Conservation (phyloP, 306 rosid species). For the Cicer chorassanicum region DNA sequence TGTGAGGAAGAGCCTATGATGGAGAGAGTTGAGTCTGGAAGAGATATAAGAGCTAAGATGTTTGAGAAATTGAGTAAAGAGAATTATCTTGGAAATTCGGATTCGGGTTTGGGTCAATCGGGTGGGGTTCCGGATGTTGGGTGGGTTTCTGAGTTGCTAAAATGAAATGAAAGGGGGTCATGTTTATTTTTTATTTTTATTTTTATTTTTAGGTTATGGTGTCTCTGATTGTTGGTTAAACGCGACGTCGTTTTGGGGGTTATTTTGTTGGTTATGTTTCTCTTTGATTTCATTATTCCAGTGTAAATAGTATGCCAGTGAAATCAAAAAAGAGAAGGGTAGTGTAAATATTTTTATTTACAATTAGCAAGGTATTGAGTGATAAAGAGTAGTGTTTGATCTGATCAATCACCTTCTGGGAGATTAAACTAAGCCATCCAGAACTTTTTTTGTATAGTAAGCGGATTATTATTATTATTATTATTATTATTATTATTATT, state of each 20-base stretch:
- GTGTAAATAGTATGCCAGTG: slow-evolving; percentile 49
- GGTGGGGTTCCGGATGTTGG: slow-evolving; percentile 71
- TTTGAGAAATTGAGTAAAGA: slow-evolving; percentile 82
- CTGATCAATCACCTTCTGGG: slow-evolving; percentile 46
- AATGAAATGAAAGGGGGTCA: slow-evolving; percentile 40
- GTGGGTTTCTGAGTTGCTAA: slow-evolving; percentile 83
- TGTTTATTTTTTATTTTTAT: too few species aligned
- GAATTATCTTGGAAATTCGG: slow-evolving; percentile 62
- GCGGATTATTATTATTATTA: slow-evolving; percentile 36
- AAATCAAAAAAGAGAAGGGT: slow-evolving; percentile 12
- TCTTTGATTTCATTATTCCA: slow-evolving; percentile 23
- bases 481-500: slow-evolving; percentile 30
- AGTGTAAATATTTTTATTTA: slow-evolving; percentile 48
- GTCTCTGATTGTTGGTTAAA: background rate
- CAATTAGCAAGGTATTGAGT: slow-evolving; percentile 40
- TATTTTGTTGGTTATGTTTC: background rate
- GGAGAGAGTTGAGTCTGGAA: slow-evolving; percentile 96
- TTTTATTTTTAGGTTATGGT: background rate
- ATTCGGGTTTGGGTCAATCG: slow-evolving; percentile 24
- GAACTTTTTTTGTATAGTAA: slow-evolving; percentile 43
- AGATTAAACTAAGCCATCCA: slow-evolving; percentile 6
- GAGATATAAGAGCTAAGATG: slow-evolving; percentile 77
- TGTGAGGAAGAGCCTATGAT: slow-evolving; percentile 78
- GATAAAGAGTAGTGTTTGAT: slow-evolving; percentile 53
- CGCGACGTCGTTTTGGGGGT: slow-evolving; percentile 43